Percentiles rank a stretch among this genome's conserved stretches.
phyloP scores from a whole-genome alignment of 495 filamentous ascomycete genomes.

The Aspergillus baeticus region DNA sequence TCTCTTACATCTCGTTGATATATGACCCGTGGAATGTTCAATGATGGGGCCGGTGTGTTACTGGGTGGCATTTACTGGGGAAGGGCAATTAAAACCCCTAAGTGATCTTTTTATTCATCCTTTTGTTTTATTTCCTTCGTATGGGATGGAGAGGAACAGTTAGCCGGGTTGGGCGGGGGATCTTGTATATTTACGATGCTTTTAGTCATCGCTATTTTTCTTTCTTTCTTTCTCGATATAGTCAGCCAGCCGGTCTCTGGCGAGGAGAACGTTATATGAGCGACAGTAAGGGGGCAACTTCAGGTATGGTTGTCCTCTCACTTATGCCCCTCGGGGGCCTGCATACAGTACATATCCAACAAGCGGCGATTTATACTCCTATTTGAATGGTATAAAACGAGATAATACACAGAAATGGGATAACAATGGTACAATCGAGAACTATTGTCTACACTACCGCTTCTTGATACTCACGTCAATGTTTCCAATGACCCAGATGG shows the following conservation, averaged over 20 bases:
- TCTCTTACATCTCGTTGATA: neutral
- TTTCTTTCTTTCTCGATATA: neutral
- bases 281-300: too few relatives aligned
- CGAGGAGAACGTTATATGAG: too few relatives aligned
- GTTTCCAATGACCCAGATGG: slow-evolving; percentile 72
- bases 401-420: slow-evolving; percentile 17
- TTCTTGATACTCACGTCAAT: slow-evolving; percentile 71
- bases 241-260: too few relatives aligned
- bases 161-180: too few relatives aligned
- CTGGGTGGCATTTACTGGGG: neutral
- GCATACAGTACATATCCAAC: neutral
- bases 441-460: slow-evolving; percentile 33
- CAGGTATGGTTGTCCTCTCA: too few relatives aligned
- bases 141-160: neutral
- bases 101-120: neutral
- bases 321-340: too few relatives aligned
- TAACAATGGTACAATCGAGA: slow-evolving; percentile 11
- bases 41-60: neutral
- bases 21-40: neutral
- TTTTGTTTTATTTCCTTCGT: neutral
- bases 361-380: neutral
- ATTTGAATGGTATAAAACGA: slow-evolving; percentile 15
- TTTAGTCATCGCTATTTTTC: neutral
- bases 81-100: neutral
- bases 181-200: slow-evolving; percentile 12